Evolutionary conservation across 2,329 filamentous ascomycete genomes (phyloP), one percentile per base, ranked within the genome.

Genomic region (Penicillium sp.): DNA sequence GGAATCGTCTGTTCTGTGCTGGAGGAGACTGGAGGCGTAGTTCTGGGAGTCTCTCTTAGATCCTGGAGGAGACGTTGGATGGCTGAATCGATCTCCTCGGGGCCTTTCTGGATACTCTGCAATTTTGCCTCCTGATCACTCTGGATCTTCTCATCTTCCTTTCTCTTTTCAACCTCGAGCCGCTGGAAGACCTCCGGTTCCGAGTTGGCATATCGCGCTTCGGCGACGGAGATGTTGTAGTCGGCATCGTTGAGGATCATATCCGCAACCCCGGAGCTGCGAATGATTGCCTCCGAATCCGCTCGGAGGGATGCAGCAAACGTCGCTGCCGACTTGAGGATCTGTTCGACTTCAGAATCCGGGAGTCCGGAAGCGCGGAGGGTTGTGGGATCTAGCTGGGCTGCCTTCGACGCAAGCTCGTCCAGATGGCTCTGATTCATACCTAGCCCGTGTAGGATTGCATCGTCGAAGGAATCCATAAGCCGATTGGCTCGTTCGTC

Each of bases 211-310:
- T 70, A 68, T 36, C 63, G 68, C 2, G 74, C 76, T 50, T 75
- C 70, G 23, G 74, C 73, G 34, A 78, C 72, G n/a, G 74, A 73
- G 14, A 77, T 69, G 31, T 72, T 70, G 36, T 76, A 73, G 41
- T 77, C 74, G 1, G 73, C 70, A 16, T 73, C 65, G 43, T 77
- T 78, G 40, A 78, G 65, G 4, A 65, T 56, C 33, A 70, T 65
- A 45, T 79, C 76, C 3, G 74, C 68, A 11, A 63, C 56, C 29
- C 72, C 71, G 33, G 77, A 76, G 15, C 61, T 66, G 28, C 60
- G 64, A 11, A 75, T 58, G 18, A 74, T 69, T 7, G 65, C 63
- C 46, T 72, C 70, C 2, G 71, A 73, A 42, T 73, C 69, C 49
- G 58, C 43, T 18, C 60, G 52, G 55, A 74, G 51, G 47, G 64